These are phyloP conservation scores for Epichloe gansuensis DNA, from an alignment of 2,329 filamentous ascomycete species.

Conservation along the genomic window DNA sequence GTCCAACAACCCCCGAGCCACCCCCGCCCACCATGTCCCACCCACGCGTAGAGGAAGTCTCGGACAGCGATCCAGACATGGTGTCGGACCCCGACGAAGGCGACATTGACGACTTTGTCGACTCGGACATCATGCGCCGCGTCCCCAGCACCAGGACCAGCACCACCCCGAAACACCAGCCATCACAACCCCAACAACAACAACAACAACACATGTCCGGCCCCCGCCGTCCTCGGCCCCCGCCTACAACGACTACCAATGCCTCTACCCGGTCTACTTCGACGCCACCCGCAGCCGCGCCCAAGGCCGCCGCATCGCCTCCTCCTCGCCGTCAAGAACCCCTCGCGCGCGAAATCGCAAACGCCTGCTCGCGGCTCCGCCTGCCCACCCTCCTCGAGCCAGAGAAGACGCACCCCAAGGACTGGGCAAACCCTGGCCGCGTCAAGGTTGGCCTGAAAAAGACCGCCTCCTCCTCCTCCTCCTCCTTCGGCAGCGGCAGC, in stretches of 20 bases:
- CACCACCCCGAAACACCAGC: slow-evolving; percentile 4
- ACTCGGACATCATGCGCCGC: slow-evolving; percentile 43
- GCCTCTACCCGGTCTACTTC: slow-evolving; percentile 93
- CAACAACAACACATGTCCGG: slow-evolving; percentile 15
- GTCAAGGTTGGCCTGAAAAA: slow-evolving; percentile 67
- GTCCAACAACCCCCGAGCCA: background rate
- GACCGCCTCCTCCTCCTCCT: slow-evolving; percentile 5
- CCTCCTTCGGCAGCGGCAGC: no score
- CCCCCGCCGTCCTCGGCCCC: slow-evolving; percentile 17
- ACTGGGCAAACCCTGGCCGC: slow-evolving; percentile 93
- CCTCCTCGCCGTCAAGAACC: slow-evolving; percentile 67
- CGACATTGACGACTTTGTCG: slow-evolving; percentile 57
- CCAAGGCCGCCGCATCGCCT: slow-evolving; percentile 68
- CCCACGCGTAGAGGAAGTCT: slow-evolving; percentile 85
- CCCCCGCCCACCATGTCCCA: slow-evolving; percentile 52
- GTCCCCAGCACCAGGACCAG: slow-evolving; percentile 12
- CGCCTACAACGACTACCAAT: slow-evolving; percentile 66
- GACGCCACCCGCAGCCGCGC: slow-evolving; percentile 62
- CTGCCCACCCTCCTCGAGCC: slow-evolving; percentile 74
- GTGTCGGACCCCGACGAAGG: slow-evolving; percentile 74
- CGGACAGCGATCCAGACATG: slow-evolving; percentile 57
- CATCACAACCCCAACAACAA: slow-evolving; percentile 8
- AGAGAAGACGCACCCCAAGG: slow-evolving; percentile 84
- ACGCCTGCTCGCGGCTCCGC: slow-evolving; percentile 64
- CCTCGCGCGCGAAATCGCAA: slow-evolving; percentile 77